These are phyloP conservation scores for Allantophomopsis lycopodina DNA, from an alignment of 2,329 filamentous ascomycete species.

Conservation along the genomic window DNA sequence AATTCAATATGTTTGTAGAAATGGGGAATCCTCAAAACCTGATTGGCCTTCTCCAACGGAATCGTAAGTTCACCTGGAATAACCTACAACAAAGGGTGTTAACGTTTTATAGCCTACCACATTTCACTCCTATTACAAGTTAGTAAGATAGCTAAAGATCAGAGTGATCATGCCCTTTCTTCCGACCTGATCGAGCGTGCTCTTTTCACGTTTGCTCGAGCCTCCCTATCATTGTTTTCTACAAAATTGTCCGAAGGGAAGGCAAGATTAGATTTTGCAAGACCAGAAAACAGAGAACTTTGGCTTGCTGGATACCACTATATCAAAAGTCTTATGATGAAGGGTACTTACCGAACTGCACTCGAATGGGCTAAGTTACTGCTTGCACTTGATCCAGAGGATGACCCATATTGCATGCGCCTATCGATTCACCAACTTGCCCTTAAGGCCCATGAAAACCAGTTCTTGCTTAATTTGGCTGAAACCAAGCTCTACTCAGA, in stretches of 20 bases:
- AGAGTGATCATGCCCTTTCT: constrained; percentile 74
- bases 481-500: neutral
- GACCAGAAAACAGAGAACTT: constrained; percentile 83
- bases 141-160: constrained; percentile 81
- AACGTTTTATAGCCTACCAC: constrained; percentile 53
- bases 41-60: constrained; percentile 57
- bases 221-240: constrained; percentile 71
- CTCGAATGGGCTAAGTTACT: constrained; percentile 89
- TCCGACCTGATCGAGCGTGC: constrained; percentile 83
- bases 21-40: constrained; percentile 74
- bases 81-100: constrained; percentile 4
- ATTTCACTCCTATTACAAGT: constrained; percentile 90
- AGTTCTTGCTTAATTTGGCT: constrained; percentile 59
- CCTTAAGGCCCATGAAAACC: constrained; percentile 63
- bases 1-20: constrained; percentile 71
- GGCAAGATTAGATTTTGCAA: constrained; percentile 66
- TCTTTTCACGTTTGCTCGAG: constrained; percentile 85
- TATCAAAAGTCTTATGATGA: constrained; percentile 70
- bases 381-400: constrained; percentile 54
- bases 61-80: constrained; percentile 29
- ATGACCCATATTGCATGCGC: constrained; percentile 72
- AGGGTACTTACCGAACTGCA: constrained; percentile 87
- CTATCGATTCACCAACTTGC: constrained; percentile 75
- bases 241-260: constrained; percentile 63
- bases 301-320: constrained; percentile 87